A percentile compares a stretch with the other conserved stretches of the same genome.
Evolutionary conservation across 495 filamentous ascomycete species (phyloP).

Genomic region (Parathielavia hyrcaniae): DNA sequence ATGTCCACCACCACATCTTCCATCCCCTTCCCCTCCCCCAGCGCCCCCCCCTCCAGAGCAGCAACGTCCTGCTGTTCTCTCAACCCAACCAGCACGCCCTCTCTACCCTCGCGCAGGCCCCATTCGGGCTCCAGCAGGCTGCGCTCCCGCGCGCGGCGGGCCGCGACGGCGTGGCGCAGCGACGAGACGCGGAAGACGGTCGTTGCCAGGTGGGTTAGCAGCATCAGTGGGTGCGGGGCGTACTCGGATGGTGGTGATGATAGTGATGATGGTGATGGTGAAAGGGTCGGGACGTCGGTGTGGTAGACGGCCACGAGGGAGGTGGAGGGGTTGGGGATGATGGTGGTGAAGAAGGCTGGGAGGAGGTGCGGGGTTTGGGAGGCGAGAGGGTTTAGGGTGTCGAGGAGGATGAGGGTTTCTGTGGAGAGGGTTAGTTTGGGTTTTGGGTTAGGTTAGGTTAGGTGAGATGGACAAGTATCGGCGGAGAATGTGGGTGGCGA

Average conservation of each 20-base stretch:
- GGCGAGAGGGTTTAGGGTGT: slow-evolving; percentile 53
- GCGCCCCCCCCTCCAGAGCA: neutral
- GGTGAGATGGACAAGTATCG: slow-evolving; percentile 10
- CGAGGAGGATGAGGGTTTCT: slow-evolving; percentile 57
- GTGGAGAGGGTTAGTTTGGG: slow-evolving; percentile 28
- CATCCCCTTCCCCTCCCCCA: neutral
- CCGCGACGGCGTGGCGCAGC: slow-evolving; percentile 61
- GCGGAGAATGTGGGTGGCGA: slow-evolving; percentile 32
- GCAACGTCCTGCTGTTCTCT: slow-evolving; percentile 29
- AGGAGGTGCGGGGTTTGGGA: slow-evolving; percentile 36
- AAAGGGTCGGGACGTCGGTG: slow-evolving; percentile 50
- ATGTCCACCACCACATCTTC: slow-evolving; percentile 66
- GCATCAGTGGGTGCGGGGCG: slow-evolving; percentile 60
- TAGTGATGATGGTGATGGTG: too few species aligned
- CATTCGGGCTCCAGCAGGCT: slow-evolving; percentile 65
- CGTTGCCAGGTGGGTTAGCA: slow-evolving; percentile 46
- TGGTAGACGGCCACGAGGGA: slow-evolving; percentile 63
- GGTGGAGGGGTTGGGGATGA: slow-evolving; percentile 46
- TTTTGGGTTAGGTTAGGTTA: slow-evolving; percentile 3
- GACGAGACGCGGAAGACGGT: slow-evolving; percentile 45
- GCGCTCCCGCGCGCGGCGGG: slow-evolving; percentile 61
- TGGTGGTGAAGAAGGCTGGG: slow-evolving; percentile 48
- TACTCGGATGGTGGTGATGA: slow-evolving; percentile 39
- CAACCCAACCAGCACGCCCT: slow-evolving; percentile 65
- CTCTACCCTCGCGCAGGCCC: slow-evolving; percentile 65